These are phyloP conservation scores for Trametes gibbosa DNA, from an alignment of 768 basidiomycete species.

Conservation along the genomic window DNA sequence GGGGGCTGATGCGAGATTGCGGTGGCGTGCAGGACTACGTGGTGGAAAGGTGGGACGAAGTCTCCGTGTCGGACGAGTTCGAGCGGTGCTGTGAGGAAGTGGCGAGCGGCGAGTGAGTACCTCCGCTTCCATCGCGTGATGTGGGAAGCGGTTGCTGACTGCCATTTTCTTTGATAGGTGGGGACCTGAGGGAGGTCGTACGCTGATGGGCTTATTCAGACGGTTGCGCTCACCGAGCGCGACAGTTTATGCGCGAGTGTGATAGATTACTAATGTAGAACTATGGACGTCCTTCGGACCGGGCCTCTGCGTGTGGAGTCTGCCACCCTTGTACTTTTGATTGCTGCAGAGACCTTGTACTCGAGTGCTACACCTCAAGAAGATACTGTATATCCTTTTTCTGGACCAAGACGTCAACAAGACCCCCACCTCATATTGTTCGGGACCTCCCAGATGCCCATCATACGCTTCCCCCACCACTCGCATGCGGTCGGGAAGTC, in stretches of 20 bases:
- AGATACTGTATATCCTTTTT: no score
- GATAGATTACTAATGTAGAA: no score
- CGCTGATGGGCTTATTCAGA: conserved; percentile 62
- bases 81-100: conserved; percentile 71
- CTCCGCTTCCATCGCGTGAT: neutral
- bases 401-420: no score
- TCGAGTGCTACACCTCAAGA: no score
- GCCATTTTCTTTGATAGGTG: conserved; percentile 42
- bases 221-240: conserved; percentile 58
- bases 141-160: neutral
- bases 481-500: no score
- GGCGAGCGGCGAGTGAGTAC: conserved; percentile 67
- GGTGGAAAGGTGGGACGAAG: conserved; percentile 74
- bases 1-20: neutral
- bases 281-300: no score
- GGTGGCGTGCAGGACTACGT: conserved; percentile 59
- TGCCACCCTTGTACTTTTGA: neutral
- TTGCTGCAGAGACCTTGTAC: neutral
- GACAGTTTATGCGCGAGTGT: conserved; percentile 21
- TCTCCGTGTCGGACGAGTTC: conserved; percentile 60
- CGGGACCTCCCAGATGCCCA: conserved; percentile 17
- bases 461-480: neutral
- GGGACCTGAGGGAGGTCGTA: conserved; percentile 70
- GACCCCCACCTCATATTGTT: conserved; percentile 5
- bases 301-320: neutral